phyloP scores from a whole-genome alignment of 306 rosid genomes.

The Ormosia emarginata region DNA sequence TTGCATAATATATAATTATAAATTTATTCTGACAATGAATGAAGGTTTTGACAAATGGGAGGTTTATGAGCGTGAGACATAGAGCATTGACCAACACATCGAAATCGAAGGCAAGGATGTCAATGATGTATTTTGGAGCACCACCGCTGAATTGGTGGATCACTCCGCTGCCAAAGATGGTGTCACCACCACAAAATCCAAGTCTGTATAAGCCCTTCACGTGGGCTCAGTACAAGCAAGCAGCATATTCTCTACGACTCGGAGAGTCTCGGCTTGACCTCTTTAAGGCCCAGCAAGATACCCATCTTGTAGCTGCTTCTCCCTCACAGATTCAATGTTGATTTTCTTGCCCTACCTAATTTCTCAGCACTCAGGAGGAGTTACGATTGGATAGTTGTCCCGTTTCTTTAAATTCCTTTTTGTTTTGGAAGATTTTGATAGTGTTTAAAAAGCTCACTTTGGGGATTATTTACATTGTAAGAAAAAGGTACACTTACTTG shows the following conservation, averaged over 20 bases:
- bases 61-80: conserved; percentile 75
- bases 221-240: conserved; percentile 85
- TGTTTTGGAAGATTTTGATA: neutral
- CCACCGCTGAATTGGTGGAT: conserved; percentile 71
- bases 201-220: conserved; percentile 69
- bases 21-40: too few species aligned
- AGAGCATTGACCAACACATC: conserved; percentile 56
- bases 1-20: too few species aligned
- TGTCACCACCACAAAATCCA: conserved; percentile 40
- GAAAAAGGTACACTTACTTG: neutral
- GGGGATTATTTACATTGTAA: neutral
- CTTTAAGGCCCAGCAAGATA: conserved; percentile 40
- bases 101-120: conserved; percentile 55
- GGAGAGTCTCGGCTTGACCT: conserved; percentile 85
- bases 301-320: neutral
- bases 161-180: conserved; percentile 52
- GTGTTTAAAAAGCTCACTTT: conserved; percentile 22
- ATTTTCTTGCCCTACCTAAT: neutral
- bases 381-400: neutral
- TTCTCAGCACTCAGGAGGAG: neutral
- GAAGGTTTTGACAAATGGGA: conserved; percentile 82
- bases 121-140: conserved; percentile 84
- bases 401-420: neutral
- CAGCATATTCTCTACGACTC: conserved; percentile 62
- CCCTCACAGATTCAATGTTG: neutral